Base-by-base conservation (phyloP, 257 asterid species). In the Ophiorrhiza pumila region DNA sequence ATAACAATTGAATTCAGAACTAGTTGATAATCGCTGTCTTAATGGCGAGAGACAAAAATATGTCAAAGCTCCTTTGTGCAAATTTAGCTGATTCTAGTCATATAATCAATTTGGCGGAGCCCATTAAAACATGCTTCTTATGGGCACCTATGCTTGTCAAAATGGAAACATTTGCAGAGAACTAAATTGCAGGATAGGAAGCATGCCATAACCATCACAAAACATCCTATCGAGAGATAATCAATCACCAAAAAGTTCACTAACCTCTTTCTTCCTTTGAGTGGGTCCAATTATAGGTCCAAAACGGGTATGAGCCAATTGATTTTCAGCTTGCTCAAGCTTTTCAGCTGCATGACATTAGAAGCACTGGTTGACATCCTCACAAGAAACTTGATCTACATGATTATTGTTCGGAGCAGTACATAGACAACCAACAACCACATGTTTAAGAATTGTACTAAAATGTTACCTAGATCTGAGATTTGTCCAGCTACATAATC, bases 401-500 rank as follows among this genome's bases (percentile, higher is more conserved):
- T 0, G 25, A 43, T 34, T 35, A n/a, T 25, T 73, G 8, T 55
- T 20, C 20, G 32, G 11, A 3, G 27, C 37, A 73, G 39, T 57
- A 20, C 15, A 9, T 31, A 43, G 56, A 49, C 25, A 35, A 39
- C 41, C 0, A 68, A 63, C 47, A 56, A 34, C 34, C 0, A 46
- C 66, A 67, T 17, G 58, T 58, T 34, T 27, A 67, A 50, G 32
- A 27, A 49, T 13, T n/a, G n/a, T n/a, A n/a, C n/a, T n/a, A n/a
- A n/a, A n/a, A 50, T 72, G 76, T 81, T 87, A 91, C 97, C 99
- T 66, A 94, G 83, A 84, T 94, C 99, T 69, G 96, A 91, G 66
- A 94, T 94, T 78, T 94, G 97, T 52, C 99, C 99, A 68, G 99
- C 99, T 65, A 91, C 97, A 81, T 88, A 91, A 83, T 94, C 99